Evolutionary conservation across 768 basidiomycete species (phyloP), one percentile per base, ranked within the genome.

Genomic region (Tubosaeta brunneosetosa): DNA sequence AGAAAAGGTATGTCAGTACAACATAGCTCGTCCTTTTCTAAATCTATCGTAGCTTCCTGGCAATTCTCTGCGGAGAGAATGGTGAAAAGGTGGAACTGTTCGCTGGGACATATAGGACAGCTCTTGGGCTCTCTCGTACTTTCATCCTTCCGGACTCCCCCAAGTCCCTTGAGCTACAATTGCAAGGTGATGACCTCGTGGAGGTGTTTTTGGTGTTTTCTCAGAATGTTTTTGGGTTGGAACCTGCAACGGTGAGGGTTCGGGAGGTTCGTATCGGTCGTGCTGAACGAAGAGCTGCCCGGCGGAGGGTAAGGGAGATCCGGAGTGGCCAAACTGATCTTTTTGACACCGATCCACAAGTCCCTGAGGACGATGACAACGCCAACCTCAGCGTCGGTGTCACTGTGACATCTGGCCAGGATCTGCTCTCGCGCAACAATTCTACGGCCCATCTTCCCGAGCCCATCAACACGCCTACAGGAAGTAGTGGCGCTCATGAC

Each of bases 21-120:
- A n/a, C 38, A 3, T 34, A 16, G 25, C 7, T 29, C 6, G 22
- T 34, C 7, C 16, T 44, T 11, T 41, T 59, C 37, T 56, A 10
- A 60, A 9, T 7, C 45, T 47, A 37, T 38, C 1, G 4, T 55
- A 93, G 91, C 68, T 95, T 94, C 74, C 79, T 95, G 22, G 92
- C 93, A 9, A 94, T 94, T 61, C 79, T 95, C 0, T 94, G 93
- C 58, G 92, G 92, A 17, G 93, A 94, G 32, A 87, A 83, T 57
- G 93, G 91, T 14, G 92, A 94, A 73, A 91, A 94, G 63, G 91
- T 95, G 44, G 92, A 95, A 63, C 74, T 95, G 11, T 95, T 94
- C 68, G 92, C 93, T 37, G 92, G 93, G 26, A 92, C 92, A 11
- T 89, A 90, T 59, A 78, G 87, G 49, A 90, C 89, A n/a, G 91